These are phyloP conservation scores for Phytophthora chlamydospora DNA, from an alignment of 352 stramenopile species.

Conservation along the genomic window DNA sequence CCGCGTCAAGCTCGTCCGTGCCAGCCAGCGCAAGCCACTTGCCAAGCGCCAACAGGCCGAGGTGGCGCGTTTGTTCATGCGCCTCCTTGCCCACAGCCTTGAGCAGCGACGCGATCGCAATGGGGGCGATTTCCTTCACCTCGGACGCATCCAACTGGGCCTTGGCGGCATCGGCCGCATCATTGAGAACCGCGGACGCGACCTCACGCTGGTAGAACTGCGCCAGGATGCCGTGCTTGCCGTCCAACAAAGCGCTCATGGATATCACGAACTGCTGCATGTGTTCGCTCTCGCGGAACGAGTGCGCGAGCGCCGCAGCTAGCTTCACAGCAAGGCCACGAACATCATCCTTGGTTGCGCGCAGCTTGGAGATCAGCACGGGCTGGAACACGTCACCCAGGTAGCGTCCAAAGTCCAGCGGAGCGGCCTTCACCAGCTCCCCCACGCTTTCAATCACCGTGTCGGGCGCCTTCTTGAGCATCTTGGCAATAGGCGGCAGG, in stretches of 20 bases:
- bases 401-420: constrained; percentile 75
- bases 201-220: constrained; percentile 90
- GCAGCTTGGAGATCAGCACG: constrained; percentile 76
- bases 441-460: constrained; percentile 67
- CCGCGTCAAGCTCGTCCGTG: constrained; percentile 52
- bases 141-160: constrained; percentile 39
- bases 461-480: constrained; percentile 87
- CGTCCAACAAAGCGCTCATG: constrained; percentile 69
- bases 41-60: constrained; percentile 73
- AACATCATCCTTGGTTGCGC: constrained; percentile 84
- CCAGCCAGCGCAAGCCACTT: constrained; percentile 71
- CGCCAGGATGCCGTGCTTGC: constrained; percentile 85
- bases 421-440: constrained; percentile 51
- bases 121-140: constrained; percentile 47
- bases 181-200: constrained; percentile 64
- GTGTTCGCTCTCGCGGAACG: constrained; percentile 57
- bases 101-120: constrained; percentile 58
- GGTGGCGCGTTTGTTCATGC: constrained; percentile 78
- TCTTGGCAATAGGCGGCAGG: constrained; percentile 67
- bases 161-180: constrained; percentile 50
- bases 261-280: constrained; percentile 62
- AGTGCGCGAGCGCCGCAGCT: constrained; percentile 50
- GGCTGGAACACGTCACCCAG: constrained; percentile 67
- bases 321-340: constrained; percentile 58
- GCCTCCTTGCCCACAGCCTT: constrained; percentile 85